phyloP scores from a whole-genome alignment of 305 asterid species.

The Fraxinus floribunda region DNA sequence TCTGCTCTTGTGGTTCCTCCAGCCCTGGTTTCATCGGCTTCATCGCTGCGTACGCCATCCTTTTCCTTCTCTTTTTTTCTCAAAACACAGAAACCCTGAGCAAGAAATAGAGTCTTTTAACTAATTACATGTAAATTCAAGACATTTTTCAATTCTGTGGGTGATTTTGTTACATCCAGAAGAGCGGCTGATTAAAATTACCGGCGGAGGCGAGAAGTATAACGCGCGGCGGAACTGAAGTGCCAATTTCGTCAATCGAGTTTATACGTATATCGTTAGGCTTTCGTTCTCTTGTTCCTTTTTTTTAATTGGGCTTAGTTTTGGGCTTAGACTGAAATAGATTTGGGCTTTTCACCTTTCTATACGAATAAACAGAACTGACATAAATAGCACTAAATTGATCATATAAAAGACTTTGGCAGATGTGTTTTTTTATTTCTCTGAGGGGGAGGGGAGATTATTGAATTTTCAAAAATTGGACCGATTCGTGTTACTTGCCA shows the following conservation, averaged over 20 bases:
- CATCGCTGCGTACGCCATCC: constrained; percentile 62
- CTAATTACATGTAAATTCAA: not conserved
- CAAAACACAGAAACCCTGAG: not conserved
- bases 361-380: too few species aligned
- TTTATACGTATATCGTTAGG: not conserved
- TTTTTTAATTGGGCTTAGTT: too few species aligned
- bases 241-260: not conserved
- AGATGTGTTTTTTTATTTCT: too few species aligned
- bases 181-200: constrained; percentile 18
- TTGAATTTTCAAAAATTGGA: too few species aligned
- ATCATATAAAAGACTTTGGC: too few species aligned
- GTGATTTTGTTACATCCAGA: not conserved
- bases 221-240: not conserved
- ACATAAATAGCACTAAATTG: too few species aligned
- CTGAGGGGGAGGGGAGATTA: not conserved
- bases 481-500: too few species aligned
- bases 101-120: not conserved
- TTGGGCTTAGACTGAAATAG: too few species aligned
- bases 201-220: not conserved
- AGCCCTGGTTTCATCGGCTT: constrained; percentile 64
- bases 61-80: constrained; percentile 7
- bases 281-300: not conserved
- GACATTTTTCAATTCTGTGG: not conserved
- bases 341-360: too few species aligned
- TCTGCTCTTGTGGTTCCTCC: constrained; percentile 58